Base-by-base conservation (phyloP, 331 rosid species). In the Acacia concinna region DNA sequence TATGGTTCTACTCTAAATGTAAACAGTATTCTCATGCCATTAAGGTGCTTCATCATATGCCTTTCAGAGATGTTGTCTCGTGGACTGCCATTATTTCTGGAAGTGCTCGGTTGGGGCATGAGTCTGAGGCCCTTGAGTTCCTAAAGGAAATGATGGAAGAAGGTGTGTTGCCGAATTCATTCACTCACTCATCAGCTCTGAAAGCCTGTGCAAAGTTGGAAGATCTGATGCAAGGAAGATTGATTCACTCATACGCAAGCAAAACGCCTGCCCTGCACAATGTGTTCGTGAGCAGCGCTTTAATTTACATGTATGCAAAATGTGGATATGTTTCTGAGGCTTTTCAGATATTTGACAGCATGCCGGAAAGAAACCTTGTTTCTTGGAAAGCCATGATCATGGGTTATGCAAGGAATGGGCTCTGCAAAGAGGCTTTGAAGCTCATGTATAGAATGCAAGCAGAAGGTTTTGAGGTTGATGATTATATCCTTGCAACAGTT, bases 71-170 rank as follows among this genome's bases (percentile, higher is more conserved):
- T 70, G 99, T 91, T 44, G 93, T 93, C 74, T 88, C 97, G 1
- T 95, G 97, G 97, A 93, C 99, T 54, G 97, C 99, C 80, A 90
- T 95, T 65, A 95, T 93, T 75, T 93, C 99, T 0, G 99, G 97
- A 18, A 83, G 90, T 81, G 83, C 92, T 46, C 82, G 41, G 76
- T 90, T 87, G 1, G 95, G 97, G 15, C 90, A 82, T 49, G 97
- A 87, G 82, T 62, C 87, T 2, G 94, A 95, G 83, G 97, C 97
- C 62, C 85, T 95, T 12, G 88, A 76, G 75, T 89, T 89, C 68
- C 84, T 95, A 78, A 87, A 88, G 56, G 83, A 84, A 68, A 93
- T 95, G 99, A 79, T 89, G 78, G 89, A 84, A 47, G 98, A 95
- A 23, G 98, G 97, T 6, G 97, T 95, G 69, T 78, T 75, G 38